Evolutionary conservation across 495 filamentous ascomycete genomes (phyloP), one percentile per base, ranked within the genome.

Genomic region (Hypoxylon trugodes): DNA sequence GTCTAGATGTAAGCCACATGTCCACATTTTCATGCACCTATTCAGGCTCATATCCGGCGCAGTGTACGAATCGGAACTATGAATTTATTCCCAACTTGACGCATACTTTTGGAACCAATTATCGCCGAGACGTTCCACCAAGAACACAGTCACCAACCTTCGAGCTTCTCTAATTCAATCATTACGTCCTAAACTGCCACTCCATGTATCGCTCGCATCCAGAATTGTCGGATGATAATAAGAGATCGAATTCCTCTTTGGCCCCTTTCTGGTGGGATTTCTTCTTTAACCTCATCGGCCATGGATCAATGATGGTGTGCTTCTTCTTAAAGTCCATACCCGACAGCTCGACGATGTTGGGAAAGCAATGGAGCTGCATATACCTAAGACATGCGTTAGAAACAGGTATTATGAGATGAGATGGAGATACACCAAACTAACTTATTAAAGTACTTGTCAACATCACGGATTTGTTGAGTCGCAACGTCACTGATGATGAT

Each of bases 241-340:
- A n/a, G 2, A 21, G 51, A 4, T 57, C 49, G 56, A 79, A 77
- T 38, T 75, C 76, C 18, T 74, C 67, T 43, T 73, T 55, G 18
- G 65, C 73, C 7, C 73, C 74, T 9, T 28, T 36, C 38, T 76
- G 56, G 8, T 62, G 51, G 7, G 62, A 69, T 18, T 46, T 58
- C 5, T 71, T 57, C 53, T 70, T 74, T 33, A 78, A 30, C 24
- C 54, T 59, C 35, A 67, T 42, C 6, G 77, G 74, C 74, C 75
- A 78, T 41, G 75, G 70, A 1, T 72, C 75, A 24, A 79, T 67
- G 56, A 78, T 68, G 1, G 70, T 78, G 32, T 77, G 61, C 1
- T 43, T 22, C 13, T 69, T 59, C 53, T 76, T 79, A 37, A 68
- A 61, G 7, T 22, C 37, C 47, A 69, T 60, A 1, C 51, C 33